These are phyloP conservation scores for Exophiala sp. DNA, from an alignment of 2,329 filamentous ascomycete species.

Conservation along the genomic window DNA sequence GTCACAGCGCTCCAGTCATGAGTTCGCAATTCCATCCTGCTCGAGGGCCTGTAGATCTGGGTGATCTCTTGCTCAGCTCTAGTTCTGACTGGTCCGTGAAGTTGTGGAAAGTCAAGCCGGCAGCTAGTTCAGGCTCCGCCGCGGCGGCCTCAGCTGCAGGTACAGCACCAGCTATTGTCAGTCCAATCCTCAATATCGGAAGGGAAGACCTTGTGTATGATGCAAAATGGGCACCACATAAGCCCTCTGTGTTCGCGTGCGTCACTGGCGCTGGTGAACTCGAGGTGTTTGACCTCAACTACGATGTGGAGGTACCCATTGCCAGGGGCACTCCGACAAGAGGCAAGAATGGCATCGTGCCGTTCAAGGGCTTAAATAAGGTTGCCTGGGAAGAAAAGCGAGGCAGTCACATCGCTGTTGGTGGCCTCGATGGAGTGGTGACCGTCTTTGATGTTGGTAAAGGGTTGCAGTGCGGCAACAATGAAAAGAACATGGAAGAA, in stretches of 20 bases:
- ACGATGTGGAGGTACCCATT: conserved; percentile 88
- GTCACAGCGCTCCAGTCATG: conserved; percentile 92
- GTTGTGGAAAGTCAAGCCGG: conserved; percentile 80
- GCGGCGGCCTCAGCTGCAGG: conserved; percentile 40
- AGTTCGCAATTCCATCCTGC: conserved; percentile 93
- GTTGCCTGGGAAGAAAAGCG: conserved; percentile 89
- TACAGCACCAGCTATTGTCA: conserved; percentile 48
- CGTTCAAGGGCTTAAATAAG: conserved; percentile 88
- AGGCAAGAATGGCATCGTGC: conserved; percentile 60
- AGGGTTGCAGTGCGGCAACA: conserved; percentile 76
- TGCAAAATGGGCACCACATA: conserved; percentile 88
- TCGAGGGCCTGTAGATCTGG: conserved; percentile 86
- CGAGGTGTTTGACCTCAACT: conserved; percentile 91
- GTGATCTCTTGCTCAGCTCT: conserved; percentile 87
- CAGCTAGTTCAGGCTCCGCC: conserved; percentile 40
- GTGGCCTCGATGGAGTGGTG: conserved; percentile 84
- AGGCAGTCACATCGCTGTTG: conserved; percentile 80
- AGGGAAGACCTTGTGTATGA: conserved; percentile 97
- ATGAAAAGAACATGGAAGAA: conserved; percentile 78
- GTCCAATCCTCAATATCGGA: conserved; percentile 81
- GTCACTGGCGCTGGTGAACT: conserved; percentile 90
- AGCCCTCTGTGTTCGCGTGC: conserved; percentile 88
- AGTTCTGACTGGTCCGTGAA: conserved; percentile 97
- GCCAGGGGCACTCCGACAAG: conserved; percentile 70
- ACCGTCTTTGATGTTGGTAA: conserved; percentile 83